phyloP scores from a whole-genome alignment of 2,329 filamentous ascomycete genomes.

The Escovopsis weberi region DNA sequence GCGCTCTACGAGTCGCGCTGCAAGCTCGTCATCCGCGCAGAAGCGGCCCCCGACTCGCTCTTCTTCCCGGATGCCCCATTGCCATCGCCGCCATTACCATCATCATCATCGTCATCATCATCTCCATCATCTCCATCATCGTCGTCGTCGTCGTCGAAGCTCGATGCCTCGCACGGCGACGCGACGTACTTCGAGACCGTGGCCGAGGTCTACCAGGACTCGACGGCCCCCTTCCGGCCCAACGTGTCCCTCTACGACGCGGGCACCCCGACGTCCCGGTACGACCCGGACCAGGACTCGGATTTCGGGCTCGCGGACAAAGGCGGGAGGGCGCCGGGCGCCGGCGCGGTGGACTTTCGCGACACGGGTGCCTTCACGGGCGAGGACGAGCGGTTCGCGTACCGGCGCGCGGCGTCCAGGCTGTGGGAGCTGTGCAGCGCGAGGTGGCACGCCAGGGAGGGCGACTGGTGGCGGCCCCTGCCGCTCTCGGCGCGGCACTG shows the following conservation, averaged over 20 bases:
- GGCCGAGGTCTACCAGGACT: constrained; percentile 63
- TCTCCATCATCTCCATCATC: no score
- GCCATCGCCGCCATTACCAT: no score
- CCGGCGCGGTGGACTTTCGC: constrained; percentile 37
- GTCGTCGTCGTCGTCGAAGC: no score
- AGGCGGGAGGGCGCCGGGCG: constrained; percentile 17
- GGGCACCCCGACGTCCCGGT: constrained; percentile 28
- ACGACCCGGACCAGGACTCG: constrained; percentile 42
- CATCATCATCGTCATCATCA: neutral
- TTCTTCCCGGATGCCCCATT: constrained; percentile 52
- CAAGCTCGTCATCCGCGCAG: constrained; percentile 56
- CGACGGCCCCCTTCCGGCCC: constrained; percentile 61
- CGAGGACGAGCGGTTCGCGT: constrained; percentile 70
- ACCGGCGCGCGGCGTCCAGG: constrained; percentile 61
- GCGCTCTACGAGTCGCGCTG: constrained; percentile 72
- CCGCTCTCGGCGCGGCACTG: constrained; percentile 49
- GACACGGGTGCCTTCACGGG: constrained; percentile 57
- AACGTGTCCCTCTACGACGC: constrained; percentile 55
- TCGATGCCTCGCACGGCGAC: constrained; percentile 11
- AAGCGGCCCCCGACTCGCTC: constrained; percentile 53
- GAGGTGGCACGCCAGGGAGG: constrained; percentile 52
- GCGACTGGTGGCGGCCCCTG: constrained; percentile 59
- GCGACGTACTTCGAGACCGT: constrained; percentile 30
- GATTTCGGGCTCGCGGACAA: constrained; percentile 31
- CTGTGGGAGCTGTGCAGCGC: constrained; percentile 70